Evolutionary conservation across 257 asterid species (phyloP), one percentile per base, ranked within the genome.

Genomic region (Solanum ahanhuiri): DNA sequence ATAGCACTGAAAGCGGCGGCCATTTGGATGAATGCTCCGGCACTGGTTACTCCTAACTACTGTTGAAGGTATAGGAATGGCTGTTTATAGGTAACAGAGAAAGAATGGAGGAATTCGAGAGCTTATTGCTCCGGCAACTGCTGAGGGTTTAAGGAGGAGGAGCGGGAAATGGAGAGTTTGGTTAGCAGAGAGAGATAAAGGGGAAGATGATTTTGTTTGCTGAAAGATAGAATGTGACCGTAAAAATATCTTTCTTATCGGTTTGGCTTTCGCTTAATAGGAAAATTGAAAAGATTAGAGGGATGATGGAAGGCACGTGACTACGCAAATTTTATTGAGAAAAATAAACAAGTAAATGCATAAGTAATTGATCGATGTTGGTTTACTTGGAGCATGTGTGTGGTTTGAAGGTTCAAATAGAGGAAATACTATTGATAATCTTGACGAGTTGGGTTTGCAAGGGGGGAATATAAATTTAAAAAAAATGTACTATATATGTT

Each of bases 1-100:
- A 82, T 34, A 48, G 88, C 72, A 51, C 75, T 82, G 72, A 87
- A 58, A 87, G 88, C 81, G 34, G 86, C 86, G 48, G 76, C 86
- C 83, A 87, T 71, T 18, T 48, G 67, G 9, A 81, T 10, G 37
- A 81, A 48, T 48, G 33, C 43, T 28, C 43, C 43, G 67, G 5
- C 14, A 30, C 69, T 30, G 25, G 25, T 34, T 48, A 17, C 57
- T 12, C 18, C 28, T 9, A 79, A 25, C 37, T 45, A 7, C 22
- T 25, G 23, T 11, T 14, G 60, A n/a, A 76, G n/a, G 2, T 25
- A 28, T 79, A 48, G 35, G 9, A 79, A 45, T 45, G 64, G 66
- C 23, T 45, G 66, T 9, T 25, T 48, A 30, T 15, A 79, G 84
- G 5, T 5, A 4, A 43, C 0, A 48, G 28, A 79, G 84, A 45